A percentile compares a stretch with the other conserved stretches of the same genome.
These are phyloP conservation scores for Cryphonectria carpinicola DNA, from an alignment of 2,329 filamentous ascomycete species.

Conservation along the genomic window DNA sequence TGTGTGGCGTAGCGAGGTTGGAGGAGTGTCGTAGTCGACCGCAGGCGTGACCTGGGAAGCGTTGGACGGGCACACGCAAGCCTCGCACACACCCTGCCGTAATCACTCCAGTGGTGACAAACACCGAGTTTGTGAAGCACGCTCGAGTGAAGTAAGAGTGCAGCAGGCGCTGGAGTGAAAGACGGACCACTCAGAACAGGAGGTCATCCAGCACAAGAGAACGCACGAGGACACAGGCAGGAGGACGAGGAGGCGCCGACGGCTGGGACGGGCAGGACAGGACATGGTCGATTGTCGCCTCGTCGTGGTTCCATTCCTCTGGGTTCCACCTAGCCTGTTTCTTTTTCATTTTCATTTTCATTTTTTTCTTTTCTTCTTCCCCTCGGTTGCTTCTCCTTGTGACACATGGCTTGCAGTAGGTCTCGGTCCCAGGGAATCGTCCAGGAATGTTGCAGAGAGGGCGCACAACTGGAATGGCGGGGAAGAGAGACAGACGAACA, in stretches of 20 bases:
- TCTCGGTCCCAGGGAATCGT: constrained; percentile 11
- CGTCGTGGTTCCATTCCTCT: neutral
- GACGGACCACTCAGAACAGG: constrained; percentile 12
- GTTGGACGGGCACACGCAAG: constrained; percentile 22
- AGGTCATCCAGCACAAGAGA: constrained; percentile 20
- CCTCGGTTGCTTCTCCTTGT: neutral
- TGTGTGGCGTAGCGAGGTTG: constrained; percentile 14
- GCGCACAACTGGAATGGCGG: constrained; percentile 12
- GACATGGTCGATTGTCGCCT: neutral
- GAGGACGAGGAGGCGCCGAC: neutral
- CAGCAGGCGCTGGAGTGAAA: constrained; percentile 8
- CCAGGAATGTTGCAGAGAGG: constrained; percentile 20
- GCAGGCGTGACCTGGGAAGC: constrained; percentile 11
- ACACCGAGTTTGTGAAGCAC: constrained; percentile 17
- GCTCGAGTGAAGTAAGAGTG: constrained; percentile 5
- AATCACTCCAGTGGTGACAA: constrained; percentile 19
- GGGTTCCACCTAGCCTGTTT: neutral
- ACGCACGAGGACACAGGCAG: constrained; percentile 17
- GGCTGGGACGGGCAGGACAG: neutral
- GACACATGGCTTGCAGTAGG: constrained; percentile 17
- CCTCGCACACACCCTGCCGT: constrained; percentile 16
- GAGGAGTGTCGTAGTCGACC: constrained; percentile 4
- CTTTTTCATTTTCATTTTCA: too few species aligned
- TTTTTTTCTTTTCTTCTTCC: neutral
- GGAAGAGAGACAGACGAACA: constrained; percentile 24